Evolutionary conservation across 495 filamentous ascomycete species (phyloP).

Genomic region (Collariella sp.): DNA sequence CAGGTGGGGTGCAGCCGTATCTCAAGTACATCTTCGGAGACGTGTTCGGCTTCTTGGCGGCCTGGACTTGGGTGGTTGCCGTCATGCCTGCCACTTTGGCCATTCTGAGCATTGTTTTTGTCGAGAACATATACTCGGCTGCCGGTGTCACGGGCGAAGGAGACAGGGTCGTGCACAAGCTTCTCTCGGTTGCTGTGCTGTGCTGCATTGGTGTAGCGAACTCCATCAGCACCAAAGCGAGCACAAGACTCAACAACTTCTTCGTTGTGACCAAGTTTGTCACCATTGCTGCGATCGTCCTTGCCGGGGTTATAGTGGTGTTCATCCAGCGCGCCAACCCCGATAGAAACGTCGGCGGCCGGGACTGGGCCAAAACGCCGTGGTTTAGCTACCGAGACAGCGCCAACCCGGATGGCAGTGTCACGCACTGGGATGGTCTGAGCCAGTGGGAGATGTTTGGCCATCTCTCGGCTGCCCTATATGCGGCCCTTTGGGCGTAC

Average conservation of each 20-base stretch:
- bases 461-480: constrained; percentile 45
- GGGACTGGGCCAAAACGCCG: constrained; percentile 43
- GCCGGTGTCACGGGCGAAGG: constrained; percentile 37
- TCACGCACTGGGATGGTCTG: constrained; percentile 40
- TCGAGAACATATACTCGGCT: constrained; percentile 46
- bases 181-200: constrained; percentile 39
- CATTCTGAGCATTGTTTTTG: constrained; percentile 51
- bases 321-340: constrained; percentile 29
- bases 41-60: constrained; percentile 44
- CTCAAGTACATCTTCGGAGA: constrained; percentile 50
- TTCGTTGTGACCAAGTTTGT: constrained; percentile 46
- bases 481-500: constrained; percentile 51
- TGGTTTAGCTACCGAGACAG: constrained; percentile 45
- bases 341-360: constrained; percentile 30
- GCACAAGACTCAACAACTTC: constrained; percentile 45
- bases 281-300: constrained; percentile 38
- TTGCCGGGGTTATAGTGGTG: constrained; percentile 41
- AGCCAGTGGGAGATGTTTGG: constrained; percentile 44
- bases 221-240: constrained; percentile 48
- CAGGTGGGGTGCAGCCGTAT: constrained; percentile 47
- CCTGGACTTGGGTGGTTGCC: constrained; percentile 52
- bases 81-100: constrained; percentile 51
- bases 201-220: constrained; percentile 42
- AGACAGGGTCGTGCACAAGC: constrained; percentile 35
- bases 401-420: constrained; percentile 37